Percentiles rank a stretch among this genome's conserved stretches.
phyloP scores from a whole-genome alignment of 352 stramenopile genomes.

The Globisporangium cystogenes region DNA sequence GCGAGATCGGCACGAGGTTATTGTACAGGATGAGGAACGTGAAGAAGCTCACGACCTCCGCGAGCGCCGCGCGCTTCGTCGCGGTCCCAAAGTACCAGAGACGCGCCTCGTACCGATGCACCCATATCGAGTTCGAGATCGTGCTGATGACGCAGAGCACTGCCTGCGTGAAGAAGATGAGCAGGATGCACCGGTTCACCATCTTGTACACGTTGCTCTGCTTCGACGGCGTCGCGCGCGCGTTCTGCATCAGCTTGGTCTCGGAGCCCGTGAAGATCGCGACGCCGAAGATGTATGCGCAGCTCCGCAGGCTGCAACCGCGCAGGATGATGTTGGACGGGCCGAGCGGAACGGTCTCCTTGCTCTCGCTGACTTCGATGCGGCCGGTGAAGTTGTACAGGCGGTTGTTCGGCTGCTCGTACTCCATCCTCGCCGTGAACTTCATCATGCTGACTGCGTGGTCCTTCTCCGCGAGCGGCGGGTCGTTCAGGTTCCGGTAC shows the following conservation, averaged over 20 bases:
- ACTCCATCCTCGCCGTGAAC: constrained; percentile 43
- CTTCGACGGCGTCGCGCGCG: constrained; percentile 56
- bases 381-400: constrained; percentile 68
- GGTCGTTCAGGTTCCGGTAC: constrained; percentile 54
- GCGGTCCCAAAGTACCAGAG: constrained; percentile 45
- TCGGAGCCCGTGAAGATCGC: constrained; percentile 89
- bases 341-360: constrained; percentile 38
- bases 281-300: constrained; percentile 56
- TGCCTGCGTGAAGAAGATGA: constrained; percentile 59
- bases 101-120: constrained; percentile 23
- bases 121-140: constrained; percentile 48
- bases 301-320: constrained; percentile 60
- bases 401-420: constrained; percentile 76
- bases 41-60: constrained; percentile 82
- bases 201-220: constrained; percentile 69
- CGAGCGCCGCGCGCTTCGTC: constrained; percentile 10
- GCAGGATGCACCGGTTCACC: constrained; percentile 63
- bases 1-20: constrained; percentile 96
- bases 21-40: constrained; percentile 96
- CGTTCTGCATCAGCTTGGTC: constrained; percentile 86
- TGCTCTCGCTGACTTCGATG: constrained; percentile 25
- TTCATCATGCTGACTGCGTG: constrained; percentile 34
- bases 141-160: constrained; percentile 64
- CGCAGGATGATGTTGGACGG: constrained; percentile 82
- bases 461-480: constrained; percentile 24